Percentiles rank a stretch among this genome's conserved stretches.
Evolutionary conservation across 306 rosid species (phyloP).

Genomic region (Boehmeria nivea): DNA sequence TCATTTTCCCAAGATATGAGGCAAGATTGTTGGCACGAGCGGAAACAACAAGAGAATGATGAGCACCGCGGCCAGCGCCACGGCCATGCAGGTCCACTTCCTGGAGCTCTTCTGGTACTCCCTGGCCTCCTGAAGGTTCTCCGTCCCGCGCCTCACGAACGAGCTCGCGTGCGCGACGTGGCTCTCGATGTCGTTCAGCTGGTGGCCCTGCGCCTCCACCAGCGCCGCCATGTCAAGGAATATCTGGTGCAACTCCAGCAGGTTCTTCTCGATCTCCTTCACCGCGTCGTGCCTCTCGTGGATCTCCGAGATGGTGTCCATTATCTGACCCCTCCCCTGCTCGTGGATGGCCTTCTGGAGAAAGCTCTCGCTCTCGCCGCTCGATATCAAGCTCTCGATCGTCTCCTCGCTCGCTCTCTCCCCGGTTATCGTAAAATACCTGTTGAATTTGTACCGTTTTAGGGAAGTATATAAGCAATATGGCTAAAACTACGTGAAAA

Average conservation of each 20-base stretch:
- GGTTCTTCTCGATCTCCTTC: conserved; percentile 90
- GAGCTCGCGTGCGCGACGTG: conserved; percentile 90
- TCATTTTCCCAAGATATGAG: too few species aligned
- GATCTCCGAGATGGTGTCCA: conserved; percentile 93
- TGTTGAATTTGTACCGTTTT: too few species aligned
- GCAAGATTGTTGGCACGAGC: conserved; percentile 16
- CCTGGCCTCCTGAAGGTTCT: conserved; percentile 67
- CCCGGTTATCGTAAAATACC: conserved; percentile 90
- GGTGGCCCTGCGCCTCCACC: conserved; percentile 89
- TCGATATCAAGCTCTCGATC: conserved; percentile 78
- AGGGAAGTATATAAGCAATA: too few species aligned
- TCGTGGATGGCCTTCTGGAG: conserved; percentile 91
- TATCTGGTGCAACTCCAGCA: conserved; percentile 82
- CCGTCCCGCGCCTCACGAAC: conserved; percentile 78
- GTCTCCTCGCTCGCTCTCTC: conserved; percentile 83
- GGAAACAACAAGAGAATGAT: conserved; percentile 56
- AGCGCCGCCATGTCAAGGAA: conserved; percentile 96
- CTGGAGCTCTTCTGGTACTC: conserved; percentile 61
- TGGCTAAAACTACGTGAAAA: too few species aligned
- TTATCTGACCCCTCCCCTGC: conserved; percentile 93
- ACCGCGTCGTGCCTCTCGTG: conserved; percentile 96
- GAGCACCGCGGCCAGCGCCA: conserved; percentile 42
- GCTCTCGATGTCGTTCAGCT: conserved; percentile 78
- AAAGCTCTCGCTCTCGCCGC: conserved; percentile 87
- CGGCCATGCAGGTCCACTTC: conserved; percentile 71